These are phyloP conservation scores for Phyllosticta paracitricarpa DNA, from an alignment of 2,329 filamentous ascomycete species.

Conservation along the genomic window DNA sequence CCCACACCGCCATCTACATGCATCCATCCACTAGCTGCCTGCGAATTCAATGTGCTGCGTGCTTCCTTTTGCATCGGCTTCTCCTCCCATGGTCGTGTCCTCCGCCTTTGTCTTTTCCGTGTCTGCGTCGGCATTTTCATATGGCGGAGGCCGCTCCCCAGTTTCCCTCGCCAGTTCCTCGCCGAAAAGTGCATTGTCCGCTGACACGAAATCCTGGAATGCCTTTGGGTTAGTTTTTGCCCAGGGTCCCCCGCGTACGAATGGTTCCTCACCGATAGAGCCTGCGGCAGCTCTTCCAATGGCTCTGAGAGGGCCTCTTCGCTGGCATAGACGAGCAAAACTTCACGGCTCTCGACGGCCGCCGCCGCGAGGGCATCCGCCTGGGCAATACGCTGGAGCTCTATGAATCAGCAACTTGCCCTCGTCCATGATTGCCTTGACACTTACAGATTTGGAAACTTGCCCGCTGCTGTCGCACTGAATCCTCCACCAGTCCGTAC, in stretches of 20 bases:
- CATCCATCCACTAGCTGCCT: not conserved
- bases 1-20: not conserved
- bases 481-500: slow-evolving; percentile 8
- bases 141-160: slow-evolving; percentile 5
- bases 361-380: slow-evolving; percentile 46
- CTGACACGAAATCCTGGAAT: slow-evolving; percentile 34
- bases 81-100: not conserved
- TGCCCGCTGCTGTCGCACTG: slow-evolving; percentile 7
- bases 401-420: not conserved
- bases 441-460: slow-evolving; percentile 6
- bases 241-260: not conserved
- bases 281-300: slow-evolving; percentile 9
- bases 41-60: slow-evolving; percentile 9
- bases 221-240: not conserved
- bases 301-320: slow-evolving; percentile 22
- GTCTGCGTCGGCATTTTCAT: not conserved
- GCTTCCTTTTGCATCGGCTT: not conserved
- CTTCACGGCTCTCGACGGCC: slow-evolving; percentile 40
- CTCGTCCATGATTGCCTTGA: not conserved
- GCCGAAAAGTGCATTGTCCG: slow-evolving; percentile 35
- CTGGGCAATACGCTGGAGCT: slow-evolving; percentile 32
- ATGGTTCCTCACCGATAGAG: slow-evolving; percentile 11
- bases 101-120: slow-evolving; percentile 1
- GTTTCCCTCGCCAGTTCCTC: slow-evolving; percentile 17
- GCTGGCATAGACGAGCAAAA: slow-evolving; percentile 51